Evolutionary conservation across 2,329 filamentous ascomycete species (phyloP).

Genomic region (Colletotrichum cuscutae): DNA sequence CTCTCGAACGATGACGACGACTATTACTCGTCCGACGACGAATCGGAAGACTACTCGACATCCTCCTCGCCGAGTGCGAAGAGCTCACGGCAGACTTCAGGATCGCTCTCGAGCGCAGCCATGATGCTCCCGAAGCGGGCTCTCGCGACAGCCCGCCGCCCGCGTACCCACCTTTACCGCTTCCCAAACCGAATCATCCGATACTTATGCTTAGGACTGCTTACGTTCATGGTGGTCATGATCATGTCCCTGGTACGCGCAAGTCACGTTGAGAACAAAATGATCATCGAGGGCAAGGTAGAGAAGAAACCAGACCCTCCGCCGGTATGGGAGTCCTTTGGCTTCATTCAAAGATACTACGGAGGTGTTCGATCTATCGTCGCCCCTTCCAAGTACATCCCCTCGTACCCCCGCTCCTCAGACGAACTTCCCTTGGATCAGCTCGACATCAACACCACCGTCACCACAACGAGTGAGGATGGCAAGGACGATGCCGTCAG

Average conservation of each 20-base stretch:
- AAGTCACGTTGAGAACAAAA: constrained; percentile 76
- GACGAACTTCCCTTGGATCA: constrained; percentile 64
- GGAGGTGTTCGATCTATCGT: constrained; percentile 83
- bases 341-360: constrained; percentile 88
- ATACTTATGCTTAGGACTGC: constrained; percentile 79
- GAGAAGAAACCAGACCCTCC: constrained; percentile 72
- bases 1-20: constrained; percentile 63
- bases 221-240: constrained; percentile 78
- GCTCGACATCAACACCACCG: constrained; percentile 48
- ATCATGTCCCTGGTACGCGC: constrained; percentile 80
- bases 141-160: constrained; percentile 43
- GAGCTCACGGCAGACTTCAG: constrained; percentile 66
- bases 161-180: constrained; percentile 62
- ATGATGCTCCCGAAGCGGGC: constrained; percentile 56
- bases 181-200: constrained; percentile 79
- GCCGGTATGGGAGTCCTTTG: constrained; percentile 84
- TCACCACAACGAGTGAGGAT: constrained; percentile 37
- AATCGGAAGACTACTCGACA: constrained; percentile 53
- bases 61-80: constrained; percentile 57
- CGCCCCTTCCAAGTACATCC: constrained; percentile 71
- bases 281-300: constrained; percentile 65
- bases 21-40: constrained; percentile 57
- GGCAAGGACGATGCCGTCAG: constrained; percentile 42
- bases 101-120: constrained; percentile 52
- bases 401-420: constrained; percentile 81